phyloP scores from a whole-genome alignment of 2,329 filamentous ascomycete species.

The Colletotrichum musae region DNA sequence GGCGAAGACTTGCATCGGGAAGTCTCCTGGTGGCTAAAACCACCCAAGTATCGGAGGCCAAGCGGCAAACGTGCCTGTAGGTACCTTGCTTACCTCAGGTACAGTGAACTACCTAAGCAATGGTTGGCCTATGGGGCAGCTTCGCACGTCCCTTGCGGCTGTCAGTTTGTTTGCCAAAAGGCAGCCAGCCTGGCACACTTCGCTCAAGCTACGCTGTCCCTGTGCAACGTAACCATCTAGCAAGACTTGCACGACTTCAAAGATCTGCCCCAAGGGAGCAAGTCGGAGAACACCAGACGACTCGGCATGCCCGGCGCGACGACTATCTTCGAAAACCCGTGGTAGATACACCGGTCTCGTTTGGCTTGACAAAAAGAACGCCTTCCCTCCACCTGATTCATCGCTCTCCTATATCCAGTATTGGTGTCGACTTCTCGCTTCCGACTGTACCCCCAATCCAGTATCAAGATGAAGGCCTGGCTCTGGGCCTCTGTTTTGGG shows the following conservation, averaged over 20 bases:
- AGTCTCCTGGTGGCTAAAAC: too few species aligned
- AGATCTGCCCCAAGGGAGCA: constrained; percentile 16
- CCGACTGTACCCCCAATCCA: not conserved
- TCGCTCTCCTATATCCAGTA: too few species aligned
- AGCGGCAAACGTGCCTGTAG: too few species aligned
- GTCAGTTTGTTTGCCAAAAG: constrained; percentile 35
- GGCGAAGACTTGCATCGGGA: too few species aligned
- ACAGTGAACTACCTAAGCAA: not conserved
- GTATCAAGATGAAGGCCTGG: constrained; percentile 68
- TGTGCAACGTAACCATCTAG: constrained; percentile 36
- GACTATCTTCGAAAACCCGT: constrained; percentile 9
- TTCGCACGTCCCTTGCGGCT: constrained; percentile 33
- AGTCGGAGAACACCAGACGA: constrained; percentile 11
- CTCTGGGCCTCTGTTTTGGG: constrained; percentile 65
- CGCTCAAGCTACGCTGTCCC: constrained; percentile 18
- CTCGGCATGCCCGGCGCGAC: constrained; percentile 31
- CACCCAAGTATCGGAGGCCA: too few species aligned
- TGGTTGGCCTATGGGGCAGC: constrained; percentile 2
- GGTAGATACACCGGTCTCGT: constrained; percentile 20
- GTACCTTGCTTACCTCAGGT: constrained; percentile 7
- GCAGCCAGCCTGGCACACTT: constrained; percentile 37
- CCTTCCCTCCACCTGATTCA: not conserved
- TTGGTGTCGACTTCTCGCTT: not conserved
- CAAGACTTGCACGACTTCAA: constrained; percentile 17
- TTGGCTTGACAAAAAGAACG: constrained; percentile 1